Percentiles rank a stretch among this genome's conserved stretches.
Evolutionary conservation across 2,329 filamentous ascomycete species (phyloP).

Genomic region (Venturia oleaginea): DNA sequence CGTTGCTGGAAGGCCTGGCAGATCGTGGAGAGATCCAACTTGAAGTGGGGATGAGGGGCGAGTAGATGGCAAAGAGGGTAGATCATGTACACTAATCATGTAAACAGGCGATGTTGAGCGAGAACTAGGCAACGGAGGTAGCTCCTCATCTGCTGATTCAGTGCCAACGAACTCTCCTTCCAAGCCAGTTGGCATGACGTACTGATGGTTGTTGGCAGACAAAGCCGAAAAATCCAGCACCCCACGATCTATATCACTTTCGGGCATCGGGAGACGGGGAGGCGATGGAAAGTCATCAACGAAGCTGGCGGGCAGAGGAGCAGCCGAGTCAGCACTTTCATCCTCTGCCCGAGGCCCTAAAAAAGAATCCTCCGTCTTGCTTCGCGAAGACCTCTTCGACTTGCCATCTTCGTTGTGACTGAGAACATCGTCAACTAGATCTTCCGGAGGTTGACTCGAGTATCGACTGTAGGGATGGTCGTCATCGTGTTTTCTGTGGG

Average conservation of each 20-base stretch:
- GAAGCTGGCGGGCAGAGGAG: slow-evolving; percentile 33
- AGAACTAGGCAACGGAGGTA: slow-evolving; percentile 11
- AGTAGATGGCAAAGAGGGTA: slow-evolving; percentile 13
- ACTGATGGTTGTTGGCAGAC: neutral
- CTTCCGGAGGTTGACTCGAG: slow-evolving; percentile 10
- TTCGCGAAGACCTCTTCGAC: neutral
- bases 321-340: slow-evolving; percentile 27
- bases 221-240: neutral
- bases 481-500: slow-evolving; percentile 9
- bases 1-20: slow-evolving; percentile 10
- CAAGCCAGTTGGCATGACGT: neutral
- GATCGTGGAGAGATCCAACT: slow-evolving; percentile 6
- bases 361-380: slow-evolving; percentile 44
- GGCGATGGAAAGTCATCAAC: slow-evolving; percentile 10
- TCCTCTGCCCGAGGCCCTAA: slow-evolving; percentile 56
- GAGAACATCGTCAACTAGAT: slow-evolving; percentile 13
- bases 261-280: neutral
- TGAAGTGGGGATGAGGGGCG: slow-evolving; percentile 11
- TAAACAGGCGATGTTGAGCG: slow-evolving; percentile 10
- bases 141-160: neutral
- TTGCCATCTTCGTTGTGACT: slow-evolving; percentile 12
- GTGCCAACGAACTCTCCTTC: neutral
- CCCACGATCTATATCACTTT: neutral
- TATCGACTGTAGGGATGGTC: slow-evolving; percentile 11
- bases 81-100: slow-evolving; percentile 11